These are phyloP conservation scores for Gossypium anomalum DNA, from an alignment of 345 rosid genomes.

Conservation along the genomic window DNA sequence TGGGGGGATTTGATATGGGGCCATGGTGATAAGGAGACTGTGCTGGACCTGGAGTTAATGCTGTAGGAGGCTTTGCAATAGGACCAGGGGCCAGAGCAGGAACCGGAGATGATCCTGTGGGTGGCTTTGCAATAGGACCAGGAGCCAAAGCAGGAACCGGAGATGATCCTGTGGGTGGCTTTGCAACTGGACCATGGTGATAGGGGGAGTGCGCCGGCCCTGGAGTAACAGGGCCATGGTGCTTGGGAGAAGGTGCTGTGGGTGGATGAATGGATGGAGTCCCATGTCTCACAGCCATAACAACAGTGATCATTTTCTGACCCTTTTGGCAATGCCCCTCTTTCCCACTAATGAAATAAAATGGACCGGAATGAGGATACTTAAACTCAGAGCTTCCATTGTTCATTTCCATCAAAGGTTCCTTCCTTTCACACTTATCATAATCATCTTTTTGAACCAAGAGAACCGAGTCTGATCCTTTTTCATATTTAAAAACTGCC, in stretches of 20 bases:
- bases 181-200: background rate
- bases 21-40: background rate
- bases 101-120: background rate
- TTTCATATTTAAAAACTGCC: slow-evolving; percentile 43
- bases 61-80: background rate
- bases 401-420: slow-evolving; percentile 28
- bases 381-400: slow-evolving; percentile 36
- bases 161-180: background rate
- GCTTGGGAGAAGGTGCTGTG: background rate
- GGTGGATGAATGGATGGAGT: background rate
- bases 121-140: background rate
- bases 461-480: slow-evolving; percentile 58
- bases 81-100: background rate
- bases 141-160: background rate
- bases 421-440: slow-evolving; percentile 36
- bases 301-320: slow-evolving; percentile 47
- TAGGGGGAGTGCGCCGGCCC: too few species aligned
- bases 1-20: background rate
- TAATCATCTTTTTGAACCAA: slow-evolving; percentile 52
- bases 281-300: slow-evolving; percentile 23
- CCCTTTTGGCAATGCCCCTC: slow-evolving; percentile 46
- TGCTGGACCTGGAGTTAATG: background rate
- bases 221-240: background rate
- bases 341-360: slow-evolving; percentile 59
- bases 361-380: slow-evolving; percentile 43